Base-by-base conservation (phyloP, 129 eudicot genomes). In the Ambrosia artemisiifolia region DNA sequence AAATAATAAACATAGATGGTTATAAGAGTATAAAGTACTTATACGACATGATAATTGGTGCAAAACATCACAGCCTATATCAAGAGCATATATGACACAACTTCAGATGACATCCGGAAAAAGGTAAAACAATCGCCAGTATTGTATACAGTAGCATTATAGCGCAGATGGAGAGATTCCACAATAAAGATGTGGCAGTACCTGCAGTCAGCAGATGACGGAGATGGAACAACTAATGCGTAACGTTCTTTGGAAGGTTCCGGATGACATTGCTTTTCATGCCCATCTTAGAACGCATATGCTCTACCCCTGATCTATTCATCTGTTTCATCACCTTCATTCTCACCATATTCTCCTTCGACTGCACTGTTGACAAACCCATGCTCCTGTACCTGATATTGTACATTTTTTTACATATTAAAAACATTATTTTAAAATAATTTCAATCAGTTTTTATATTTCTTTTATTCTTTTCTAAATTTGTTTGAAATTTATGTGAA, bases 191-290 rank as follows among this genome's bases (percentile, higher is more conserved):
- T 8, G 46, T 32, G 32, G 49, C 10, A 65, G 66, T 40, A 67
- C 49, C 63, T 46, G 17, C 40, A 59, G 62, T 55, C 19, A 32
- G 73, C 19, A 38, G 63, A 75, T 19, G 53, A 63, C 18, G 47
- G 11, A 33, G 32, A 67, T 67, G 3, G 16, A 70, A 33, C 46
- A 35, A 12, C 68, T 82, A 92, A 87, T 92, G 67, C 1, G 97
- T 77, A 32, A 83, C 86, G 63, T 95, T 95, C 56, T 88, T 95
- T 3, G 99, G 99, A 71, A 91, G 97, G 75, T 95, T 90, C 71
- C 92, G 92, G 66, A 95, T 95, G 66, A 91, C 96, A 55, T 95
- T 95, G 65, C 91, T 95, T 83, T 90, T 95, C 97, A 90, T 95
- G 66, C 99, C 99, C 24, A 95, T 88, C 82, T 88, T 91, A 30